Evolutionary conservation across 2,329 filamentous ascomycete genomes (phyloP).

Genomic region (Esteya vermicola): DNA sequence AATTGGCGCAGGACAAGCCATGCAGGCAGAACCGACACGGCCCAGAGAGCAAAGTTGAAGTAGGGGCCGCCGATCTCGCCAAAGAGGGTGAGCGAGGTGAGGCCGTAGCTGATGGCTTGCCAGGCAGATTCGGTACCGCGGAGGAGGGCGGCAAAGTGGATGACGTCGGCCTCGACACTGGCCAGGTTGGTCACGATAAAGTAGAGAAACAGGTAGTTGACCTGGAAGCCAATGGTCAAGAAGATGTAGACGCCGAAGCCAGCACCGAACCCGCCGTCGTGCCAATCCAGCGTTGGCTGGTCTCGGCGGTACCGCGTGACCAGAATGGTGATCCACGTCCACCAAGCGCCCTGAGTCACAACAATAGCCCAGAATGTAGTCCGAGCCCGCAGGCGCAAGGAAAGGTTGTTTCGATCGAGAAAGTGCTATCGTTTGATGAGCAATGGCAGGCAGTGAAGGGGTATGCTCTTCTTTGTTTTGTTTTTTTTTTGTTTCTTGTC

Average conservation of each 20-base stretch:
- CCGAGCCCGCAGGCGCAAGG: slow-evolving; percentile 39
- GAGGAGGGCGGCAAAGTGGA: slow-evolving; percentile 53
- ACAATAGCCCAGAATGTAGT: slow-evolving; percentile 38
- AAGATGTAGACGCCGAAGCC: slow-evolving; percentile 56
- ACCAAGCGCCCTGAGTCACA: slow-evolving; percentile 52
- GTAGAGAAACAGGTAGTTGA: slow-evolving; percentile 64
- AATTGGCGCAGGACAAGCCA: slow-evolving; percentile 52
- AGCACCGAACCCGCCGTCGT: slow-evolving; percentile 44
- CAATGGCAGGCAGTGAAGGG: slow-evolving; percentile 10
- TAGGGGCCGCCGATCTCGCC: slow-evolving; percentile 53
- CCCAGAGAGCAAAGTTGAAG: slow-evolving; percentile 58
- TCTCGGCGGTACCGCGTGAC: slow-evolving; percentile 44
- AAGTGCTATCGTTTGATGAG: slow-evolving; percentile 23
- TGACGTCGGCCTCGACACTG: slow-evolving; percentile 44
- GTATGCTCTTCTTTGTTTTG: too few species aligned
- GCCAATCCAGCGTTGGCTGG: slow-evolving; percentile 53
- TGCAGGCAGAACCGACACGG: slow-evolving; percentile 44
- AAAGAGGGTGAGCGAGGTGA: slow-evolving; percentile 47
- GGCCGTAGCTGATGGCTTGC: slow-evolving; percentile 58
- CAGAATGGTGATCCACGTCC: slow-evolving; percentile 56
- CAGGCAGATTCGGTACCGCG: slow-evolving; percentile 59
- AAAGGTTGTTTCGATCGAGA: slow-evolving; percentile 42
- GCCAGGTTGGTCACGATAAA: slow-evolving; percentile 57
- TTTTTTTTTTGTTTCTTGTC: too few species aligned
- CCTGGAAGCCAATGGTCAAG: slow-evolving; percentile 51